phyloP scores from a whole-genome alignment of 1,284 basidiomycete species.

The Boletus sp. region DNA sequence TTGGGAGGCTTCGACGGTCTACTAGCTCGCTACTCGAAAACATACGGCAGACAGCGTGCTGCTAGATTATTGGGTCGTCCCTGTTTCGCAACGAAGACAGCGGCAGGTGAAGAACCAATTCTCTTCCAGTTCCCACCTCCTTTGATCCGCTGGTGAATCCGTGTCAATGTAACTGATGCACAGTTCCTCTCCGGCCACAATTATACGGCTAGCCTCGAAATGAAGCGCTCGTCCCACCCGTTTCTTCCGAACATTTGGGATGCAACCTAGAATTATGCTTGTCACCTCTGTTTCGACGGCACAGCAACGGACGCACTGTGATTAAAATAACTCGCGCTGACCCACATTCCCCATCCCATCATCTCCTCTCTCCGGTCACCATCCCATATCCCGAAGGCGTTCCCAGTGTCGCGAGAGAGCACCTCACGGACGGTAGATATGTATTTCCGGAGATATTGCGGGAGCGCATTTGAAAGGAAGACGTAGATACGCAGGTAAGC shows the following conservation, averaged over 20 bases:
- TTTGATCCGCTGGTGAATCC: conserved; percentile 36
- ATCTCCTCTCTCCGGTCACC: conserved; percentile 46
- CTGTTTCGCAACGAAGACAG: conserved; percentile 35
- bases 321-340: conserved; percentile 61
- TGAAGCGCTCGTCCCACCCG: conserved; percentile 43
- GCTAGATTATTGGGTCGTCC: conserved; percentile 1
- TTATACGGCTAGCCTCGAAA: conserved; percentile 46
- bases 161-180: conserved; percentile 55
- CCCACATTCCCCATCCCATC: conserved; percentile 60
- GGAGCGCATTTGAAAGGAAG: conserved; percentile 41
- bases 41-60: no score
- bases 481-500: conserved; percentile 45
- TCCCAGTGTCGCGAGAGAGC: conserved; percentile 58
- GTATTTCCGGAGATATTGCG: conserved; percentile 34
- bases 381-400: conserved; percentile 67
- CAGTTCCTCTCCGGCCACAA: conserved; percentile 51
- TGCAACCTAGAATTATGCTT: conserved; percentile 42
- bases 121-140: conserved; percentile 37
- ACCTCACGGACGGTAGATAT: conserved; percentile 46
- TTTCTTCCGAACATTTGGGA: conserved; percentile 54
- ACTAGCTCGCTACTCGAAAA: background rate
- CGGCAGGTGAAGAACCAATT: conserved; percentile 55
- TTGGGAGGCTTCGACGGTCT: background rate
- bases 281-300: background rate
- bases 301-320: conserved; percentile 43